Evolutionary conservation across 2,329 filamentous ascomycete species (phyloP), one percentile per base, ranked within the genome.

Genomic region (Emericellopsis cladophorae): DNA sequence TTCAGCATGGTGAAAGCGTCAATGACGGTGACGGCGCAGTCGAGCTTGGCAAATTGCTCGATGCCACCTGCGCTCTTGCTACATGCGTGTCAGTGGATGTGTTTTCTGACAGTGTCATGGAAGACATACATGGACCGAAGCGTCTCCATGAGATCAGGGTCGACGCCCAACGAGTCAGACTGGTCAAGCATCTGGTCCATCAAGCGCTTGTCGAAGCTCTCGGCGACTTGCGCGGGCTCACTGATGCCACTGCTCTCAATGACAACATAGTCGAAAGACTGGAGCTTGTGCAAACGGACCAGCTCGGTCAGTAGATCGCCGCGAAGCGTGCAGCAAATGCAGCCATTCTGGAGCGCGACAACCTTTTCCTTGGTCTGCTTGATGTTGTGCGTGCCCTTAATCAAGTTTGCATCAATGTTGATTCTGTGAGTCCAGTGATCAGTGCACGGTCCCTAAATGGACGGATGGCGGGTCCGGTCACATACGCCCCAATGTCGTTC

Each of bases 271-370:
- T 86, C 79, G 31, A 85, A 79, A 39, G 70, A 63, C 15, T 75
- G 68, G 1, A 76, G 66, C 51, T 79, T 72, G 0, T 79, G 54
- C 2, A 86, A 64, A 1, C 69, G 69, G 1, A 80, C 79, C 0
- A 86, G 68, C 53, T 86, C 81, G 44, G 81, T 74, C 0, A 87
- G 67, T 2, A 86, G 59, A 42, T 86, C 81, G 1, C 81, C 80
- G 4, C 82, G 75, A 0, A 86, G 65, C 0, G 81, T 86, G 49
- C 82, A 87, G 63, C 81, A 87, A 50, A 87, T 87, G 48, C 82
- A 86, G 9, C 81, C 79, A 45, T 84, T 84, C 50, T 84, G 78
- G 41, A 84, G 67, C 9, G 78, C 72, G 14, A 84, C 74, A 26
- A 84, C 66, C 46, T 81, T 79, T 47, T 82, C 76, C 32, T 79